A percentile compares a stretch with the other conserved stretches of the same genome.
phyloP scores from a whole-genome alignment of 108 stramenopile species.

The Mediolabrus comicus region DNA sequence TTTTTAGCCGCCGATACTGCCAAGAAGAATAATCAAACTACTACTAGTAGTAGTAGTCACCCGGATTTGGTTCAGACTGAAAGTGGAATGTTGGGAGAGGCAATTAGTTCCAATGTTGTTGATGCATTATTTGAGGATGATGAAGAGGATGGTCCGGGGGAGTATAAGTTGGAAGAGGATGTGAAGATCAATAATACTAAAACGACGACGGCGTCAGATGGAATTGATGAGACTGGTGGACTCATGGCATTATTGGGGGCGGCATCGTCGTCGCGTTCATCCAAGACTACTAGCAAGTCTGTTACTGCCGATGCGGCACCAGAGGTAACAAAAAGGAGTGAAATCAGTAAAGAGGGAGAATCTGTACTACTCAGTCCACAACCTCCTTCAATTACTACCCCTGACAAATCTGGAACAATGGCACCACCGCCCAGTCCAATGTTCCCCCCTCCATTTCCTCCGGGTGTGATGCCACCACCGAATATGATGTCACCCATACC shows the following conservation, averaged over 20 bases:
- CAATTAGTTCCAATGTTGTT: constrained; percentile 10
- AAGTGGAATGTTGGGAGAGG: background rate
- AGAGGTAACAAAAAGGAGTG: background rate
- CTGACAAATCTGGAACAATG: constrained; percentile 18
- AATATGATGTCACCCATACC: background rate
- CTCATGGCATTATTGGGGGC: constrained; percentile 27
- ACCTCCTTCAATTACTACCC: background rate
- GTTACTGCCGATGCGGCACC: background rate
- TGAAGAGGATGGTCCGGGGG: constrained; percentile 35
- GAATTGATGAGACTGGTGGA: constrained; percentile 10
- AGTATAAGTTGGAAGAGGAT: constrained; percentile 27
- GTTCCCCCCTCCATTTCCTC: constrained; percentile 23
- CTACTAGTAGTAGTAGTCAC: constrained; percentile 8
- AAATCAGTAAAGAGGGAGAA: background rate
- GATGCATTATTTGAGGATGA: constrained; percentile 36
- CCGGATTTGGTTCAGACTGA: background rate
- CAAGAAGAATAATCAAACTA: constrained; percentile 55
- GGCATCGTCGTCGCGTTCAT: constrained; percentile 4
- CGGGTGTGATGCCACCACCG: background rate
- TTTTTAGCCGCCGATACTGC: constrained; percentile 80
- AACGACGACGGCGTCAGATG: too few species aligned
- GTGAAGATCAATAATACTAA: background rate
- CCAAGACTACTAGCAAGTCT: background rate
- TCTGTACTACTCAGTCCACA: background rate
- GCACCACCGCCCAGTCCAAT: constrained; percentile 40